Conservation (phyloP, 305 asterid genomes). For the Fraxinus latifolia region DNA sequence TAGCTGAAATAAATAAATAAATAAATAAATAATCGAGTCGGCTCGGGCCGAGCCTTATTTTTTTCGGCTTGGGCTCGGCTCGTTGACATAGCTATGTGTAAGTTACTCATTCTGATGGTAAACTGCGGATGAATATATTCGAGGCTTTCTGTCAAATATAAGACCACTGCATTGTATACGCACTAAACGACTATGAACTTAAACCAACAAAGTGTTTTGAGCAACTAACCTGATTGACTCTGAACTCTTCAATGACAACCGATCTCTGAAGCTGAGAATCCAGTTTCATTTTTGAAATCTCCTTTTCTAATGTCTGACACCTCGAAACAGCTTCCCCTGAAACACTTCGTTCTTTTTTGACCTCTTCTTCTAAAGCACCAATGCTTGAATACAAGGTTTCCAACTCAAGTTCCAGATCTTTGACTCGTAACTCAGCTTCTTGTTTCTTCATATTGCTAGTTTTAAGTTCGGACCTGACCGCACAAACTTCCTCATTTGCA, state of each 20-base stretch:
- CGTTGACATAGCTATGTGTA: neutral
- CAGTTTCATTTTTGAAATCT: constrained; percentile 43
- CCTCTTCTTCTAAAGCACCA: constrained; percentile 38
- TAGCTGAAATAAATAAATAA: no score
- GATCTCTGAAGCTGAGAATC: constrained; percentile 44
- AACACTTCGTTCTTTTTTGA: constrained; percentile 35
- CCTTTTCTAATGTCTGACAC: constrained; percentile 41
- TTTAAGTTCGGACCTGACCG: constrained; percentile 36
- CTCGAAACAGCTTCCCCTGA: constrained; percentile 47
- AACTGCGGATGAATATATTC: neutral
- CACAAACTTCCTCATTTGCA: constrained; percentile 35
- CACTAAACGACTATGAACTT: neutral
- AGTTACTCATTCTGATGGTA: neutral
- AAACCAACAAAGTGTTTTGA: neutral
- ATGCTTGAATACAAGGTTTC: constrained; percentile 37
- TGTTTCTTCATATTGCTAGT: constrained; percentile 40
- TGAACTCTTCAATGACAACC: constrained; percentile 46
- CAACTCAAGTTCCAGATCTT: constrained; percentile 37
- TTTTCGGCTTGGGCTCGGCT: no score
- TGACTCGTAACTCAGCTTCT: constrained; percentile 46
- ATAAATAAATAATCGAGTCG: no score
- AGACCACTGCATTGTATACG: neutral
- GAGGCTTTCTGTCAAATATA: neutral
- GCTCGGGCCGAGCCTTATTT: no score
- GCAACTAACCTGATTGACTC: constrained; percentile 57